Conservation (phyloP, 208 protist genomes). For the Naegleria gruberi region DNA sequence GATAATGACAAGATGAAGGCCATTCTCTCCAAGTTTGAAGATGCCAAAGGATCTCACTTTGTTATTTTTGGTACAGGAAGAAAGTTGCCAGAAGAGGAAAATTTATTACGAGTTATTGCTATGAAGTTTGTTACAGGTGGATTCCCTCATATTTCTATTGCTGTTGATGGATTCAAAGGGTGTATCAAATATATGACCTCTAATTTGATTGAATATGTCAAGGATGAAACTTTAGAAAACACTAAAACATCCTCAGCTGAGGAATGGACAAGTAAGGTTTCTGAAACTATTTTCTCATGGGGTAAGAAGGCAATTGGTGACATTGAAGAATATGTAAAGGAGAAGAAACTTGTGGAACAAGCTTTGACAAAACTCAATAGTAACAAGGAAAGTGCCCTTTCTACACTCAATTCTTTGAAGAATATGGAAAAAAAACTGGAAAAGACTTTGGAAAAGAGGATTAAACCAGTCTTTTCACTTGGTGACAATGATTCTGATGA, state of each 20-base stretch:
- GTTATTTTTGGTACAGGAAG: slow-evolving; percentile 66
- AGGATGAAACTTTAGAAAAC: neutral
- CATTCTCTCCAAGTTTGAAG: slow-evolving; percentile 25
- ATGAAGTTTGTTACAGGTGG: slow-evolving; percentile 52
- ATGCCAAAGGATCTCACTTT: slow-evolving; percentile 53
- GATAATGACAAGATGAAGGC: slow-evolving; percentile 26
- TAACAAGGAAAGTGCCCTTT: neutral
- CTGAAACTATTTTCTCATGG: neutral
- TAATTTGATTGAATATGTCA: slow-evolving; percentile 10
- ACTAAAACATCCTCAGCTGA: neutral
- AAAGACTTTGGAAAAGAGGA: neutral
- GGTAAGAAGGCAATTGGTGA: neutral
- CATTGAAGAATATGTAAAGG: neutral
- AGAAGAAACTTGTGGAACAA: too few relatives aligned
- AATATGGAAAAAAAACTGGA: neutral
- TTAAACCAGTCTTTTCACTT: neutral
- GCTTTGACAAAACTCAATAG: too few relatives aligned
- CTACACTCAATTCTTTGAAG: neutral
- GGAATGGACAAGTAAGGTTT: neutral
- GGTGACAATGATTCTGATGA: neutral
- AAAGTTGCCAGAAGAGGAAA: slow-evolving; percentile 63
- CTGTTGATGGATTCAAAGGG: slow-evolving; percentile 1
- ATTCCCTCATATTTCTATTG: neutral
- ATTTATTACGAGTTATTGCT: slow-evolving; percentile 66
- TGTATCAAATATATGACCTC: neutral